Evolutionary conservation across 2,329 filamentous ascomycete genomes (phyloP).

Genomic region (Aureobasidium musti): DNA sequence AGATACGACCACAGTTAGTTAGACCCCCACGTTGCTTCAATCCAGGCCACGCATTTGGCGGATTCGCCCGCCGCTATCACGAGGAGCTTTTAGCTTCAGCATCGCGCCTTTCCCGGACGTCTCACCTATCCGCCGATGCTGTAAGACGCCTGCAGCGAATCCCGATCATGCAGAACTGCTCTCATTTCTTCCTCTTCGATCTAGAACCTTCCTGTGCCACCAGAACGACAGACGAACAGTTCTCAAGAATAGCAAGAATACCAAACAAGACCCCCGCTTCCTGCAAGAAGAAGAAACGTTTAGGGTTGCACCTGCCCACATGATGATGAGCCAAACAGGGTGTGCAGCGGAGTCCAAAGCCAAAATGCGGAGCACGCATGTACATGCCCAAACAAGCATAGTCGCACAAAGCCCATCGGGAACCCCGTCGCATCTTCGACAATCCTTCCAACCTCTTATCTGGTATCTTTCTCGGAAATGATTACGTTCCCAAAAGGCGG

Average conservation of each 20-base stretch:
- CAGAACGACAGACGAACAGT: not conserved
- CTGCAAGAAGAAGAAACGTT: slow-evolving; percentile 9
- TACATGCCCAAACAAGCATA: not conserved
- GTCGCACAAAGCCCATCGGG: not conserved
- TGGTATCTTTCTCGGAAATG: not conserved
- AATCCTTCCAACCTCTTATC: not conserved
- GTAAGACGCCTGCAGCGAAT: slow-evolving; percentile 8
- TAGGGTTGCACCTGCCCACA: slow-evolving; percentile 8
- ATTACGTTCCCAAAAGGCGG: slow-evolving; percentile 3
- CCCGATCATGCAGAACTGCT: not conserved
- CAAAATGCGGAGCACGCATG: slow-evolving; percentile 12
- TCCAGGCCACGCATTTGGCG: slow-evolving; percentile 13
- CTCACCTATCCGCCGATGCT: slow-evolving; percentile 9
- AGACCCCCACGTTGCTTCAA: slow-evolving; percentile 5
- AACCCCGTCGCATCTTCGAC: not conserved
- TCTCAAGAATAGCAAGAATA: not conserved
- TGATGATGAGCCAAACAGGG: slow-evolving; percentile 7
- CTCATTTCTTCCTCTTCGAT: not conserved
- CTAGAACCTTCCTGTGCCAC: not conserved
- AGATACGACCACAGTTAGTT: slow-evolving; percentile 18
- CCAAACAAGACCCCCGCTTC: not conserved
- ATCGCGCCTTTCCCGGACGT: slow-evolving; percentile 10
- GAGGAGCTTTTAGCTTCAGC: slow-evolving; percentile 25
- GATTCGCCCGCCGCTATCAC: slow-evolving; percentile 20
- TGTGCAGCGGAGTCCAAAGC: not conserved